Base-by-base conservation (phyloP, 2,329 filamentous ascomycete species). In the Cercospora brassicicola region DNA sequence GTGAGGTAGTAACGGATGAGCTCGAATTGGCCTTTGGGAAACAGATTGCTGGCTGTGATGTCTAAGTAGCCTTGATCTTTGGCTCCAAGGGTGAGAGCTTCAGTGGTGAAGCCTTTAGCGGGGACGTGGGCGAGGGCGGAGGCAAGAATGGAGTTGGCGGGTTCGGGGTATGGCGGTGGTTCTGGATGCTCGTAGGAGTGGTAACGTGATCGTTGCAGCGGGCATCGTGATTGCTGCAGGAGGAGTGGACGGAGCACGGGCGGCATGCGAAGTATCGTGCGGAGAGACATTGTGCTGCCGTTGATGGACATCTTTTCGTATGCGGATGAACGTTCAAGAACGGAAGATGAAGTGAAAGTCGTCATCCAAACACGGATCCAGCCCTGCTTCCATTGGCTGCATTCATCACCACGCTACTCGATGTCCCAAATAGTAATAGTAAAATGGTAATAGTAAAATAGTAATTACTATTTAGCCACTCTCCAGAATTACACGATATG, bases 11-110 rank as follows among this genome's bases (percentile, higher is more conserved):
- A 96, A 42, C 87, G 86, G 73, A 98, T 89, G 30, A 99, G 85
- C 74, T 91, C 90, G 81, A 96, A 96, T 23, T 89, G 87, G 7
- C 92, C 92, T 51, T 90, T 86, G 0, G 92, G 89, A 65, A 99
- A 88, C 20, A 97, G 83, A 76, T 93, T 94, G 20, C 11, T 42
- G 9, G 91, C 88, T 67, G 92, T 94, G 67, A 94, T 93, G 77
- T 95, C 92, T 62, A 93, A 88, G 78, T 94, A 97, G 55, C 94
- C 93, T 18, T 90, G 89, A 76, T 97, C 93, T 75, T 89, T 89
- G 69, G 92, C 92, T 69, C 94, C 95, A 23, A 91, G 86, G 53
- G 87, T 86, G 9, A 99, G 85, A 0, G 94, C 84, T 20, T 87
- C 84, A 59, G 85, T 82, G 0, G 92, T 92, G 84, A 98, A 99